A percentile compares a stretch with the other conserved stretches of the same genome.
Conservation (phyloP, 192 early-diverging fungal species). For the Entomortierella lignicola region DNA sequence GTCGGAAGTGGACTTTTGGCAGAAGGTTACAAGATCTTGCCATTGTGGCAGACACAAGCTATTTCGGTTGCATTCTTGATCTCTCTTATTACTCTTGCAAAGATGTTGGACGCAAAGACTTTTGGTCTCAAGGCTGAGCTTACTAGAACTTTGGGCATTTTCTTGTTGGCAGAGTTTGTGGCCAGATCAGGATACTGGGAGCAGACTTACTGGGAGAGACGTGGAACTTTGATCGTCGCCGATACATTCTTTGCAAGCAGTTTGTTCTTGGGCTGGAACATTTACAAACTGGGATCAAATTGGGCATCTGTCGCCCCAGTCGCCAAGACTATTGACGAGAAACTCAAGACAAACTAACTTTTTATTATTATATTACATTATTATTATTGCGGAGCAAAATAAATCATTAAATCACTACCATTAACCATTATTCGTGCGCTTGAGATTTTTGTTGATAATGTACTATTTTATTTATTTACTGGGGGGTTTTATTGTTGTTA, state of each 20-base stretch:
- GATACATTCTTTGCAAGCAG: slow-evolving; percentile 46
- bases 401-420: neutral
- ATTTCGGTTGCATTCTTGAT: slow-evolving; percentile 30
- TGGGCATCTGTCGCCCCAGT: slow-evolving; percentile 16
- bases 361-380: neutral
- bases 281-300: slow-evolving; percentile 46
- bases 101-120: slow-evolving; percentile 50
- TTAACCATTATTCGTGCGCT: neutral
- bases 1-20: slow-evolving; percentile 38
- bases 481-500: no score
- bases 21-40: slow-evolving; percentile 48
- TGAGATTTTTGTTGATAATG: neutral
- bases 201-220: slow-evolving; percentile 51
- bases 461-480: neutral
- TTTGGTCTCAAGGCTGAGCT: slow-evolving; percentile 45
- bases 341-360: slow-evolving; percentile 18
- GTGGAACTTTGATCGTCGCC: slow-evolving; percentile 33
- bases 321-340: slow-evolving; percentile 7
- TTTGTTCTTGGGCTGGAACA: slow-evolving; percentile 51
- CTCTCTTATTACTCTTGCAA: slow-evolving; percentile 29
- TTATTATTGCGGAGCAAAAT: slow-evolving; percentile 15
- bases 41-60: slow-evolving; percentile 35
- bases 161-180: slow-evolving; percentile 45
- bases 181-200: slow-evolving; percentile 40
- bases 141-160: slow-evolving; percentile 27